Percentiles rank a stretch among this genome's conserved stretches.
These are phyloP conservation scores for Sordaria brevicollis DNA, from an alignment of 495 filamentous ascomycete species.

Conservation along the genomic window DNA sequence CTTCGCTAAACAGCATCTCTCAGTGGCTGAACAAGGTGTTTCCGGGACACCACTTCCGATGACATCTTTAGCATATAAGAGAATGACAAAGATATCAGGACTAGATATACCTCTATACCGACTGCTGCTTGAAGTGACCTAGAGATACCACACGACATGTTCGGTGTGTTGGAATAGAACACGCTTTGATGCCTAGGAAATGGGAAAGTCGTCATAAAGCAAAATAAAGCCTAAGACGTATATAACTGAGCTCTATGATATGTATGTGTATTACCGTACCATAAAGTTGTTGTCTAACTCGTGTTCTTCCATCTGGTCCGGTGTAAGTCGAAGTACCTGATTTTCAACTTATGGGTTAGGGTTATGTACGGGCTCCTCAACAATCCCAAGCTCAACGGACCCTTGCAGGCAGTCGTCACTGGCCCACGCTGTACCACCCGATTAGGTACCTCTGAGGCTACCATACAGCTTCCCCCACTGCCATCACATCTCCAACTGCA, in stretches of 20 bases:
- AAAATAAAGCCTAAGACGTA: too few relatives aligned
- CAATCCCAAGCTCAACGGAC: background rate
- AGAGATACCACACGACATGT: background rate
- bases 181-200: too few relatives aligned
- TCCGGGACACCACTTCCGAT: background rate
- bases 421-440: background rate
- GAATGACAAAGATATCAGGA: background rate
- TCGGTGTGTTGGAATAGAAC: background rate
- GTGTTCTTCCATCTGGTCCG: too few relatives aligned
- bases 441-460: background rate
- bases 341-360: too few relatives aligned
- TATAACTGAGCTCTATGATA: too few relatives aligned
- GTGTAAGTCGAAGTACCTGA: background rate
- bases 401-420: conserved; percentile 2
- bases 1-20: background rate
- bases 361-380: background rate
- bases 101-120: background rate
- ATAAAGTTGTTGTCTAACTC: too few relatives aligned
- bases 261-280: too few relatives aligned
- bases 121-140: background rate
- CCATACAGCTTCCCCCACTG: background rate
- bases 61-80: background rate
- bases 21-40: background rate
- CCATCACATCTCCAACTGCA: background rate
- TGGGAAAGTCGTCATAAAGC: too few relatives aligned